These are phyloP conservation scores for Mucor indicus DNA, from an alignment of 371 early-diverging fungal genomes.

Conservation along the genomic window DNA sequence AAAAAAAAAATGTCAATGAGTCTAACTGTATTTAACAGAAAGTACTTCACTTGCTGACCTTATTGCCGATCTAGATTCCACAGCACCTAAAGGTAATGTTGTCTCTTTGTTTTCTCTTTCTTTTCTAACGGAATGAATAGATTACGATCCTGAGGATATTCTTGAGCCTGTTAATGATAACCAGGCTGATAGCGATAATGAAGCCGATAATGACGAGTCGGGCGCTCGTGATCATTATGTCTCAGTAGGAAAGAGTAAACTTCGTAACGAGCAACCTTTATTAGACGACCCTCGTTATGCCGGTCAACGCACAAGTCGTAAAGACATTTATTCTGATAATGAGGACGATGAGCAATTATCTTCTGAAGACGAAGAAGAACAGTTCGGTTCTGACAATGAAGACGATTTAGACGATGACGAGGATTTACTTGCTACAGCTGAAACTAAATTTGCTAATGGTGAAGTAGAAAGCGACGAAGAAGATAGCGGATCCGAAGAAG, in stretches of 20 bases:
- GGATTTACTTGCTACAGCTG: conserved; percentile 16
- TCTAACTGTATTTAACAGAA: conserved; percentile 15
- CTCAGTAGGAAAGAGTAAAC: conserved; percentile 66
- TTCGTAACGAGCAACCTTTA: conserved; percentile 59
- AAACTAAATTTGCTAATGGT: conserved; percentile 9
- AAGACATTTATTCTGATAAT: conserved; percentile 52
- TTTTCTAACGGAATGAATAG: no score
- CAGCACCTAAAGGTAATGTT: conserved; percentile 63
- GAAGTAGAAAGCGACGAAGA: conserved; percentile 18
- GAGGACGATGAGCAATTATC: conserved; percentile 47
- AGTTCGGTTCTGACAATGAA: conserved; percentile 36
- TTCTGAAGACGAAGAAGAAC: conserved; percentile 3
- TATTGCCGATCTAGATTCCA: conserved; percentile 66
- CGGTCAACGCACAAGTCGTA: conserved; percentile 67
- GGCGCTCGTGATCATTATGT: conserved; percentile 69
- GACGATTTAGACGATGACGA: conserved; percentile 40
- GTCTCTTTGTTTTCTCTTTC: not conserved
- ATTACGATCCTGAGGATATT: conserved; percentile 66
- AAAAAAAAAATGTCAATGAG: no score
- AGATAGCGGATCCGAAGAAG: conserved; percentile 19
- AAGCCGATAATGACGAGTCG: conserved; percentile 33
- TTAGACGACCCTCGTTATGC: conserved; percentile 78
- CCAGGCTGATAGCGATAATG: conserved; percentile 46
- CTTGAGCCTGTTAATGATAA: conserved; percentile 51
- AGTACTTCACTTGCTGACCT: conserved; percentile 56